phyloP scores from a whole-genome alignment of 176 grass and related monocot species.

The Miscanthus lutarioriparius region DNA sequence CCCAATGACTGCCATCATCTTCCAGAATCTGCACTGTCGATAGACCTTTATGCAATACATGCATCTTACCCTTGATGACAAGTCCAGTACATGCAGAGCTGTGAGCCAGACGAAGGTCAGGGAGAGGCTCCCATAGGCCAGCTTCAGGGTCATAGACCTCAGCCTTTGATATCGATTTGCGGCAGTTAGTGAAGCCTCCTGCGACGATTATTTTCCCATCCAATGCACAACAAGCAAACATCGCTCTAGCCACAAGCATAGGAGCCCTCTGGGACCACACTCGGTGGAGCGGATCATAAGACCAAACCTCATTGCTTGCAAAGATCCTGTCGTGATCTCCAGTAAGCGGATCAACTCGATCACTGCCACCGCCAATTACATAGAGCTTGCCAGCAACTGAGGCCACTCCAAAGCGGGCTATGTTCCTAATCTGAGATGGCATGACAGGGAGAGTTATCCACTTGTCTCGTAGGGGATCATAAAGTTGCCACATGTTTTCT shows the following conservation, averaged over 20 bases:
- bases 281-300: conserved; percentile 68
- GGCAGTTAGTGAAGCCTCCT: conserved; percentile 91
- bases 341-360: conserved; percentile 88
- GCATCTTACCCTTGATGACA: conserved; percentile 80
- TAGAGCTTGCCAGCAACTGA: conserved; percentile 87
- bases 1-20: conserved; percentile 63
- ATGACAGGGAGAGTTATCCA: conserved; percentile 95
- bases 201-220: conserved; percentile 90
- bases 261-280: conserved; percentile 62
- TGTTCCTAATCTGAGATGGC: conserved; percentile 88
- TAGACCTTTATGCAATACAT: conserved; percentile 90
- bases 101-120: conserved; percentile 75
- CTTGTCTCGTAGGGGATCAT: conserved; percentile 79
- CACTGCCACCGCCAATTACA: conserved; percentile 94
- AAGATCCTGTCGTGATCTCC: conserved; percentile 92
- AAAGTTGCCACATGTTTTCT: conserved; percentile 97
- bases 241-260: conserved; percentile 81
- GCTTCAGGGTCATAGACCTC: conserved; percentile 88
- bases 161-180: conserved; percentile 76
- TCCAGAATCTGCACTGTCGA: conserved; percentile 89
- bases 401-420: conserved; percentile 80
- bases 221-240: conserved; percentile 96
- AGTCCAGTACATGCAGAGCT: conserved; percentile 92
- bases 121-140: conserved; percentile 79
- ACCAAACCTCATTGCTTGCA: conserved; percentile 98